Evolutionary conservation across 1,139 yeast species (phyloP).

Genomic region (Pneumocystis sp.): DNA sequence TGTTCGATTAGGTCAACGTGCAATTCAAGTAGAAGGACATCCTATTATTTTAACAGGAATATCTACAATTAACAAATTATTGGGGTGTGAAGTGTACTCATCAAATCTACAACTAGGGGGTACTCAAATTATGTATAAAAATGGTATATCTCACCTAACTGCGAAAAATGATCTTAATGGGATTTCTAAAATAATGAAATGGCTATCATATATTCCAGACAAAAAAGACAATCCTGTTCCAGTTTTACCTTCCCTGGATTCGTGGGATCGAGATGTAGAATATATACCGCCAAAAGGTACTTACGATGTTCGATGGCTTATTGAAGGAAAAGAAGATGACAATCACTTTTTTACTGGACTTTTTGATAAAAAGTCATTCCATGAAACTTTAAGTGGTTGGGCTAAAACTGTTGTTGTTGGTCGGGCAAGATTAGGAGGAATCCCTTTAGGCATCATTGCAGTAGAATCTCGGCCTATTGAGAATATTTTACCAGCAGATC

Average conservation of each 20-base stretch:
- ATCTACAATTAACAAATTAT: slow-evolving; percentile 88
- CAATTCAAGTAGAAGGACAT: slow-evolving; percentile 96
- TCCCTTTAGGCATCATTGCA: slow-evolving; percentile 93
- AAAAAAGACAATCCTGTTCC: slow-evolving; percentile 85
- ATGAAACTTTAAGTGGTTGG: slow-evolving; percentile 97
- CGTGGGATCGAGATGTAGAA: slow-evolving; percentile 89
- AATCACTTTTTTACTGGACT: slow-evolving; percentile 65
- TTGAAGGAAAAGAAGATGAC: slow-evolving; percentile 59
- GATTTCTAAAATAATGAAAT: slow-evolving; percentile 82
- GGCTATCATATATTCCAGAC: slow-evolving; percentile 95
- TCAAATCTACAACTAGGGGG: slow-evolving; percentile 97
- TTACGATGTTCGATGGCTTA: slow-evolving; percentile 91
- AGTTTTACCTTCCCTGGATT: slow-evolving; percentile 56
- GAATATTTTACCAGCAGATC: slow-evolving; percentile 88
- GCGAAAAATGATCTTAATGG: slow-evolving; percentile 94
- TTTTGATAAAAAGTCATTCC: slow-evolving; percentile 85
- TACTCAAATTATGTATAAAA: slow-evolving; percentile 94
- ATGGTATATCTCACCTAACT: slow-evolving; percentile 95
- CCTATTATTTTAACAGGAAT: slow-evolving; percentile 98
- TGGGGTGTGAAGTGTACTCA: slow-evolving; percentile 93
- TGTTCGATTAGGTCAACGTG: slow-evolving; percentile 96
- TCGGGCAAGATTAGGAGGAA: slow-evolving; percentile 96
- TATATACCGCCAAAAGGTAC: slow-evolving; percentile 62
- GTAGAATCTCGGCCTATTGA: slow-evolving; percentile 87
- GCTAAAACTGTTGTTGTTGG: slow-evolving; percentile 97